Percentiles rank a stretch among this genome's conserved stretches.
These are phyloP conservation scores for Exophiala phaeomuriformis DNA, from an alignment of 2,329 filamentous ascomycete genomes.

Conservation along the genomic window DNA sequence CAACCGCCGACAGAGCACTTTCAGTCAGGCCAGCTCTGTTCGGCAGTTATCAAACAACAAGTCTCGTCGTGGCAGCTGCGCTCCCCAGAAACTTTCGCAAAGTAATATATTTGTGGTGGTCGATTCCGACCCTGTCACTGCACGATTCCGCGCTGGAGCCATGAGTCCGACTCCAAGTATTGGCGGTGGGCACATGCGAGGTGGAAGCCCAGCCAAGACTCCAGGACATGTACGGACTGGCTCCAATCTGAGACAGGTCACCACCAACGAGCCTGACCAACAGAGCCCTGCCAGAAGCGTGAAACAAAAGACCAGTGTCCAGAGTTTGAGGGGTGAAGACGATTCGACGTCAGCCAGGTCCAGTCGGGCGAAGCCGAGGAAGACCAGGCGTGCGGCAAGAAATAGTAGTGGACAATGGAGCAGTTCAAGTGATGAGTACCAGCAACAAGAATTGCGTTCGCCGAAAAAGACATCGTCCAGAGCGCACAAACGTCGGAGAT, in stretches of 20 bases:
- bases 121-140: constrained; percentile 22
- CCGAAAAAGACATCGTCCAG: neutral
- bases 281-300: constrained; percentile 2
- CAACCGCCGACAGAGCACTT: neutral
- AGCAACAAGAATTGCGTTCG: neutral
- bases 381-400: constrained; percentile 9
- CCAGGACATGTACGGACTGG: constrained; percentile 1
- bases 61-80: neutral
- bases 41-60: constrained; percentile 11
- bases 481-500: constrained; percentile 15
- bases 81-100: constrained; percentile 13
- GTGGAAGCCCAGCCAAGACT: constrained; percentile 4
- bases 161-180: constrained; percentile 20
- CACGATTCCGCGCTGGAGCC: constrained; percentile 21
- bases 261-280: neutral
- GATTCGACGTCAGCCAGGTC: neutral
- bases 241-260: constrained; percentile 14
- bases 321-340: neutral
- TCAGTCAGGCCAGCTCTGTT: neutral
- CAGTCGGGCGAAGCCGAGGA: neutral
- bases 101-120: constrained; percentile 24
- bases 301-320: neutral
- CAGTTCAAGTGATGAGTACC: constrained; percentile 15
- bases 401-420: constrained; percentile 1
- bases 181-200: neutral